A percentile compares a stretch with the other conserved stretches of the same genome.
Evolutionary conservation across 2,329 filamentous ascomycete species (phyloP).

Genomic region (Tolypocladium ophioglossoides): DNA sequence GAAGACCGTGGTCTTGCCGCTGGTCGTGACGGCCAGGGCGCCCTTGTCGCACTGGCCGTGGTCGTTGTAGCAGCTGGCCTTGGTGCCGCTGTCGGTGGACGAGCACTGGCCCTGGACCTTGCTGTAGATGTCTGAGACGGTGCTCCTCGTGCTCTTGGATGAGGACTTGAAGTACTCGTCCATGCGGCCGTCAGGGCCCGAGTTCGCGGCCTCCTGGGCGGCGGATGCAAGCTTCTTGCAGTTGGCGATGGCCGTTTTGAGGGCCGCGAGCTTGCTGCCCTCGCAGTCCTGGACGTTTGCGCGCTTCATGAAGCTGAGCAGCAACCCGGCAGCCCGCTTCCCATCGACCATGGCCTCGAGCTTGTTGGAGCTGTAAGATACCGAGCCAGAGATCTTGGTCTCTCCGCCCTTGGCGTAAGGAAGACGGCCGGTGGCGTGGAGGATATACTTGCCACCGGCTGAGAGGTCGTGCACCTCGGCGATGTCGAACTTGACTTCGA

Average conservation of each 20-base stretch:
- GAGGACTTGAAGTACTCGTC: slow-evolving; percentile 54
- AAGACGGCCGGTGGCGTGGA: slow-evolving; percentile 44
- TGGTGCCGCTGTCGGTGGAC: slow-evolving; percentile 37
- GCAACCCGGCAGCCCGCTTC: slow-evolving; percentile 38
- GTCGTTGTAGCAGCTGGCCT: slow-evolving; percentile 48
- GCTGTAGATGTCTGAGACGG: slow-evolving; percentile 39
- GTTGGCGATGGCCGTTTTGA: slow-evolving; percentile 41
- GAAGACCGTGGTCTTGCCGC: slow-evolving; percentile 44
- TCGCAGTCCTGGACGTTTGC: slow-evolving; percentile 43
- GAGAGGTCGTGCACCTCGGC: slow-evolving; percentile 43
- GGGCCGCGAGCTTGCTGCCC: slow-evolving; percentile 29
- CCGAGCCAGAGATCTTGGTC: slow-evolving; percentile 40
- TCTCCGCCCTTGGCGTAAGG: slow-evolving; percentile 40
- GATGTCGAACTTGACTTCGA: slow-evolving; percentile 42
- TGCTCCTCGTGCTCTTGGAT: slow-evolving; percentile 26
- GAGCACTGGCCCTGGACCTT: slow-evolving; percentile 42
- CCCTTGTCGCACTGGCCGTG: slow-evolving; percentile 37
- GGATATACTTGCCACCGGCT: slow-evolving; percentile 40
- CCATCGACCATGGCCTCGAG: slow-evolving; percentile 48
- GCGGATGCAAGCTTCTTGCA: slow-evolving; percentile 40
- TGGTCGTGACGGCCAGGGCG: slow-evolving; percentile 52
- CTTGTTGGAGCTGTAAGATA: slow-evolving; percentile 48
- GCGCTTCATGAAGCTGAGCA: slow-evolving; percentile 40
- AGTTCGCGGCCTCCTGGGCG: slow-evolving; percentile 39
- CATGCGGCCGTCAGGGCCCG: slow-evolving; percentile 36